These are phyloP conservation scores for Lasiosphaeria miniovina DNA, from an alignment of 495 filamentous ascomycete species.

Conservation along the genomic window DNA sequence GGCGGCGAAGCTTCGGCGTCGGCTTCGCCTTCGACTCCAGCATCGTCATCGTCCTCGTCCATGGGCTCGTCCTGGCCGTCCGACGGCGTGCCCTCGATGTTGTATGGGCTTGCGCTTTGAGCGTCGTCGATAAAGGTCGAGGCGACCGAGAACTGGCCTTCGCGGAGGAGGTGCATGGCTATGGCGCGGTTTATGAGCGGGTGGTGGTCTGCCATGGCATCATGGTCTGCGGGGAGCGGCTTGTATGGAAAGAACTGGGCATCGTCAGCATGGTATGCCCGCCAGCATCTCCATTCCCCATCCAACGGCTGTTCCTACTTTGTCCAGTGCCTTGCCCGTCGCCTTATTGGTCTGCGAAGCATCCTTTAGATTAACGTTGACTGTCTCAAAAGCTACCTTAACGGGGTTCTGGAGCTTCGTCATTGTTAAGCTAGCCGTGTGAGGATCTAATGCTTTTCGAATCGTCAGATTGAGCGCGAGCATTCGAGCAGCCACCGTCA, in stretches of 20 bases:
- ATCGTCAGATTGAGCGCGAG: background rate
- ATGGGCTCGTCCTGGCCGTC: slow-evolving; percentile 22
- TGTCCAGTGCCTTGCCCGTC: slow-evolving; percentile 79
- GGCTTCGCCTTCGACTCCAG: background rate
- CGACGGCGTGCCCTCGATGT: slow-evolving; percentile 14
- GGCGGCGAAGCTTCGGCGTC: background rate
- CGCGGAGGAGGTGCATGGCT: slow-evolving; percentile 91
- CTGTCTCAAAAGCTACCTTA: slow-evolving; percentile 69
- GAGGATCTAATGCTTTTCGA: slow-evolving; percentile 57
- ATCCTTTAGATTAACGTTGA: slow-evolving; percentile 76
- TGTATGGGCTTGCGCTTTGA: slow-evolving; percentile 22
- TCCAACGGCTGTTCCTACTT: slow-evolving; percentile 47
- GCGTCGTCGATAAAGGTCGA: slow-evolving; percentile 73
- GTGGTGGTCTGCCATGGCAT: slow-evolving; percentile 73
- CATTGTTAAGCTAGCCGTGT: slow-evolving; percentile 64
- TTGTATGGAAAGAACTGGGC: slow-evolving; percentile 71
- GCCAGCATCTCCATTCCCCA: slow-evolving; percentile 1
- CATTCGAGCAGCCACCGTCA: background rate
- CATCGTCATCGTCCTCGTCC: slow-evolving; percentile 26
- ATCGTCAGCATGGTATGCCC: slow-evolving; percentile 1
- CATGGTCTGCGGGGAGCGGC: slow-evolving; percentile 74
- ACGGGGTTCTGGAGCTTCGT: slow-evolving; percentile 82
- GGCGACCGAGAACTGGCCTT: slow-evolving; percentile 88
- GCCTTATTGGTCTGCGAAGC: slow-evolving; percentile 73
- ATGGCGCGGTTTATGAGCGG: slow-evolving; percentile 86